Percentiles rank a stretch among this genome's conserved stretches.
Conservation (phyloP, 257 asterid species). For the Solanum clarkiae region DNA sequence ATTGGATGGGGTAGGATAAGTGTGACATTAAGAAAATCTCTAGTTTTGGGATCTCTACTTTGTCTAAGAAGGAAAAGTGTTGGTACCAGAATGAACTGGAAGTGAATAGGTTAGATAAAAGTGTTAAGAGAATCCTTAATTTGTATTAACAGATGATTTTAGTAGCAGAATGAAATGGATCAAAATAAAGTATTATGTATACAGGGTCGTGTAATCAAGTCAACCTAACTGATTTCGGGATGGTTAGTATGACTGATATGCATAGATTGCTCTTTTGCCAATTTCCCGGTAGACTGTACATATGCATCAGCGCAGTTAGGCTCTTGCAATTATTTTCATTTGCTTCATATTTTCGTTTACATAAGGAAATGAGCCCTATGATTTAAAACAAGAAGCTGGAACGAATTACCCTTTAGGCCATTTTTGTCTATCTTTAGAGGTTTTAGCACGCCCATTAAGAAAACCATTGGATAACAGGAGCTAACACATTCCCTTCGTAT, state of each 20-base stretch:
- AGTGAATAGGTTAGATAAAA: neutral
- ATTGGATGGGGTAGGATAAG: neutral
- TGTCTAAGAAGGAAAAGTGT: neutral
- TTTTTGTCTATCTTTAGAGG: neutral
- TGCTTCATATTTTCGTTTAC: neutral
- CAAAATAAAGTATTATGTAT: neutral
- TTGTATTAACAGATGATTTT: neutral
- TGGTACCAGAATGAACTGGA: neutral
- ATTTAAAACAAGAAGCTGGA: neutral
- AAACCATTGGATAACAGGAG: neutral
- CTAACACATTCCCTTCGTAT: neutral
- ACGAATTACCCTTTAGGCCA: neutral
- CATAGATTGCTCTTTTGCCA: neutral
- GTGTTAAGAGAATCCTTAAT: neutral
- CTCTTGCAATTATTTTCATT: neutral
- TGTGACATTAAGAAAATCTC: neutral
- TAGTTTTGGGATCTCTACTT: neutral
- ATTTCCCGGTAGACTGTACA: neutral
- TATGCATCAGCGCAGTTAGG: neutral
- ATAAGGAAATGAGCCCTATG: neutral
- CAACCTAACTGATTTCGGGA: neutral
- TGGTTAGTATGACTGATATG: neutral
- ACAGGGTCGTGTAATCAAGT: neutral
- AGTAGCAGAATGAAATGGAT: neutral
- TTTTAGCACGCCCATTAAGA: neutral